Base-by-base conservation (phyloP, 345 rosid genomes). In the Aegle marmelos region DNA sequence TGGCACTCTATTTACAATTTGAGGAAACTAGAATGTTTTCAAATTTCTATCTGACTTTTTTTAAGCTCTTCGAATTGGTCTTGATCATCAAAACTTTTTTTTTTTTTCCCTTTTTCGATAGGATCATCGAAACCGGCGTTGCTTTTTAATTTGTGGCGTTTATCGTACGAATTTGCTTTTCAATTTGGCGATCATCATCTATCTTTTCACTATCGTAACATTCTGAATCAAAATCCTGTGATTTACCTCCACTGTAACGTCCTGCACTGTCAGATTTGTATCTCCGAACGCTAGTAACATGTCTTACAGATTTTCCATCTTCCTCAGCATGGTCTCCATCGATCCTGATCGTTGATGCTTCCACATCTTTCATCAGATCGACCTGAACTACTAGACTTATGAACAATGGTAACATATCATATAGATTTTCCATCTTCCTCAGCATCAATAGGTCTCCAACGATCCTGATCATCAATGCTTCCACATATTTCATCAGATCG, bases 311-410 rank as follows among this genome's bases (percentile, higher is more conserved):
- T 50, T 36, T 65, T 31, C 17, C 5, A 48, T 72, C 72, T 69
- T 74, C n/a, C 34, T 76, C 78, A 39, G 69, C 30, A n/a, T 76
- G 80, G 82, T 57, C 78, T 54, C 88, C 85, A 82, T 11, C 83
- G 76, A 75, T 82, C 82, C 66, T 31, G 59, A 16, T 74, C 70
- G 8, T 28, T 41, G 50, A 59, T 34, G 73, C 68, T 70, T 34
- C 34, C 37, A 33, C 3, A 17, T 62, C 68, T 77, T 69, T 67
- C 76, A 73, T 69, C n/a, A 77, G 16, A 56, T 24, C 28, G n/a
- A 31, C 34, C 76, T 59, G 53, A 75, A 24, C 70, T 24, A 7
- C 54, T 39, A n/a, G n/a, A n/a, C n/a, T n/a, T n/a, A n/a, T n/a
- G n/a, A n/a, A n/a, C n/a, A n/a, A n/a, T n/a, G n/a, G 16, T 6